phyloP scores from a whole-genome alignment of 441 rosid species.

The Hura crepitans region DNA sequence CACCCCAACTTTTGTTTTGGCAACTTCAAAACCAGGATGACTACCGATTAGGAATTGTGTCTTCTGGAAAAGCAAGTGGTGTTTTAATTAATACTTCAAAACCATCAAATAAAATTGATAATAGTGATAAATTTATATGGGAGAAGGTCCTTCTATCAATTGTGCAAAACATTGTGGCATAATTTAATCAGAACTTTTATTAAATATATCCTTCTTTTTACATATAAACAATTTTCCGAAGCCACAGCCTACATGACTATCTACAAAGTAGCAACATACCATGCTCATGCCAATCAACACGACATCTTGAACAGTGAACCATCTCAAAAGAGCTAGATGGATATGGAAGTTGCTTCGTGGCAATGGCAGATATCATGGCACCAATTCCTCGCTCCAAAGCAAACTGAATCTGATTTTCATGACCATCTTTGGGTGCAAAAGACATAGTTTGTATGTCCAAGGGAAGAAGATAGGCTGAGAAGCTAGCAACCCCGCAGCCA shows the following conservation, averaged over 20 bases:
- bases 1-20: neutral
- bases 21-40: neutral
- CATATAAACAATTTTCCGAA: neutral
- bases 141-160: constrained; percentile 1
- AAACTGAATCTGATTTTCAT: constrained; percentile 97
- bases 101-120: neutral
- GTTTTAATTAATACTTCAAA: neutral
- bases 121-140: neutral
- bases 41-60: neutral
- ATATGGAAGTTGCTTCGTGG: constrained; percentile 84
- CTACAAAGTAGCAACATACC: constrained; percentile 38
- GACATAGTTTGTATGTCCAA: constrained; percentile 86
- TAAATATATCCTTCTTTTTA: neutral
- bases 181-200: neutral
- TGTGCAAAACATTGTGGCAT: neutral
- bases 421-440: constrained; percentile 91
- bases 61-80: neutral
- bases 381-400: constrained; percentile 89
- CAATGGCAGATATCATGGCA: constrained; percentile 80
- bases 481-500: constrained; percentile 99
- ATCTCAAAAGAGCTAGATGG: constrained; percentile 87
- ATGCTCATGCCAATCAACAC: constrained; percentile 90
- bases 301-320: constrained; percentile 98
- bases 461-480: constrained; percentile 87
- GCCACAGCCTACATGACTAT: neutral